These are phyloP conservation scores for Stephanodiscus triporus DNA, from an alignment of 108 stramenopile species.

Conservation along the genomic window DNA sequence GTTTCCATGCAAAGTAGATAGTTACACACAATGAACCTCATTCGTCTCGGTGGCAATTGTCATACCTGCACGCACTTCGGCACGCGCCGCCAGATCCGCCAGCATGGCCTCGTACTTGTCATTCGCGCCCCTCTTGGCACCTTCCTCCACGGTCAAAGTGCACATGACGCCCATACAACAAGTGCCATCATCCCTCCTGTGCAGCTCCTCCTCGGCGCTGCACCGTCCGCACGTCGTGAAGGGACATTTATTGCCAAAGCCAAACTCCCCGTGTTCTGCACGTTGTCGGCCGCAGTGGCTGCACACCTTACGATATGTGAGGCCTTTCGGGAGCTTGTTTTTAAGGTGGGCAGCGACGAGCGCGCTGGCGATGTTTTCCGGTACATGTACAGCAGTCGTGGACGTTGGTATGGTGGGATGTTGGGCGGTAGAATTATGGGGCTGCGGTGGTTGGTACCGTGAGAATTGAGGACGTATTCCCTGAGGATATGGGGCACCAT, in stretches of 20 bases:
- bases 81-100: slow-evolving; percentile 67
- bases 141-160: slow-evolving; percentile 57
- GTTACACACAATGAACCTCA: not conserved
- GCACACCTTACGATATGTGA: slow-evolving; percentile 84
- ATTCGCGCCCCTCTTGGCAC: slow-evolving; percentile 58
- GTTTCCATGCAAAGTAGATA: too few relatives aligned
- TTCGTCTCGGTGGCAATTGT: not conserved
- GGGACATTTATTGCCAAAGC: slow-evolving; percentile 84
- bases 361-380: slow-evolving; percentile 5
- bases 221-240: slow-evolving; percentile 77
- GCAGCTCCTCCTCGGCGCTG: slow-evolving; percentile 59
- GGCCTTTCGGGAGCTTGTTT: slow-evolving; percentile 61
- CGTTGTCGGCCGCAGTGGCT: slow-evolving; percentile 77
- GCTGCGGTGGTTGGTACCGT: not conserved
- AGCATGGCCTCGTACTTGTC: slow-evolving; percentile 62
- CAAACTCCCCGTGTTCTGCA: slow-evolving; percentile 83
- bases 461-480: slow-evolving; percentile 5
- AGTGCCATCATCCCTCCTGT: slow-evolving; percentile 12
- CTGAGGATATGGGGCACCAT: not conserved
- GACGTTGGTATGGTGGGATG: not conserved
- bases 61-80: slow-evolving; percentile 59
- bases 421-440: not conserved
- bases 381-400: slow-evolving; percentile 10
- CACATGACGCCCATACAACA: slow-evolving; percentile 73
- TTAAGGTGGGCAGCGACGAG: slow-evolving; percentile 17